Base-by-base conservation (phyloP, 768 basidiomycete species). In the Cyclocybe aegerita region DNA sequence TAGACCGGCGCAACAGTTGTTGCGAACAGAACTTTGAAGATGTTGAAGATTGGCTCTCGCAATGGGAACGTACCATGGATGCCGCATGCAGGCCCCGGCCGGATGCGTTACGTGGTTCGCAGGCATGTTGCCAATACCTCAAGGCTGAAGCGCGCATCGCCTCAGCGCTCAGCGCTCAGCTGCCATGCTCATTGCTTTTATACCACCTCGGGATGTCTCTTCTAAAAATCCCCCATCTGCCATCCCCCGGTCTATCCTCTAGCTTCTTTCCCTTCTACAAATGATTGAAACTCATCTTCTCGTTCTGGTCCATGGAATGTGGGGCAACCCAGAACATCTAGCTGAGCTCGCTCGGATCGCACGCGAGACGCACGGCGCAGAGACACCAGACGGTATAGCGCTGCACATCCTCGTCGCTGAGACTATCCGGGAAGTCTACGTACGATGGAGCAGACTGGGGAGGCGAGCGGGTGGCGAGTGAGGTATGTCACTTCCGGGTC, bases 391-490 rank as follows among this genome's bases (percentile, higher is more conserved):
- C 9, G 75, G 70, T 36, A 65, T 70, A 12, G 61, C 73, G 50
- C 73, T 93, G 5, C 80, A 81, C 33, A 73, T 89, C 23, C 66
- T 90, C n/a, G 62, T 82, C 0, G 79, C 89, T 2, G 70, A 88
- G 58, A 79, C 85, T 2, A 88, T 90, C 62, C 62, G 71, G 12
- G 82, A 82, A 30, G 78, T 77, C 76, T 7, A 90, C 88, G 1
- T 92, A 91, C 57, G 90, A 93, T 56, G 90, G 90, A 1, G 80
- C 93, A 17, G 90, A 93, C 62, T 88, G 88, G 81, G 85, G 89
- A 50, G 87, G 83, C 33, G 88, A 92, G 67, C 75, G 92, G 32
- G 82, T 93, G 31, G 82, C 89, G 3, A 71, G 83, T 53, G 92
- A 94, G 81, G 90, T 90, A 44, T 33, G 73, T 59, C n/a, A 7